Conservation (phyloP, 306 rosid species). For the Benincasa hispida region DNA sequence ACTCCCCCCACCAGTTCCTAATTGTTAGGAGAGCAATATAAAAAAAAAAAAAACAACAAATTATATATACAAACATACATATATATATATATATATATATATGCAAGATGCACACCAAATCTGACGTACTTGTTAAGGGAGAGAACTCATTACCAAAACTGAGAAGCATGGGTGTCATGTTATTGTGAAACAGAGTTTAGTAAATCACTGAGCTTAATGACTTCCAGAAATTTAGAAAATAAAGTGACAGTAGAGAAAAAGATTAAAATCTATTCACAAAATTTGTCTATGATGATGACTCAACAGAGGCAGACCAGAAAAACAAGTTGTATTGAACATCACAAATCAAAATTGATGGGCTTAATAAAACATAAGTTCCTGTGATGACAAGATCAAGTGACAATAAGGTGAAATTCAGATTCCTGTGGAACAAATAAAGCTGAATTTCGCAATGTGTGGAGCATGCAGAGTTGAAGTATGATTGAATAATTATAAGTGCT, state of each 20-base stretch:
- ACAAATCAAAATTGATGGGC: not conserved
- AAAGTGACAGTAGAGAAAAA: not conserved
- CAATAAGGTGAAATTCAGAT: not conserved
- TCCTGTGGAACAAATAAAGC: not conserved
- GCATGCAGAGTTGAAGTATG: not conserved
- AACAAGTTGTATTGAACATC: not conserved
- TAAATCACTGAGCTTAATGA: not conserved
- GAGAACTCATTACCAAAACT: not conserved
- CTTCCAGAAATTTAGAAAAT: not conserved
- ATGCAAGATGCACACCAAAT: not conserved
- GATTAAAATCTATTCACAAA: not conserved
- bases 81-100: not conserved
- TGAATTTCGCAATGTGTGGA: not conserved
- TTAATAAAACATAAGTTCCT: not conserved
- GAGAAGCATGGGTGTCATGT: not conserved
- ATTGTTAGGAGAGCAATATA: not conserved
- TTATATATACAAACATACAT: no score
- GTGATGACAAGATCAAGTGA: not conserved
- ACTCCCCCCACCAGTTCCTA: not conserved
- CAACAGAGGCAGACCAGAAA: not conserved
- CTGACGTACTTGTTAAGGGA: not conserved
- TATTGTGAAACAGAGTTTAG: not conserved
- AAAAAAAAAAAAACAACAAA: not conserved
- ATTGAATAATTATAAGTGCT: not conserved
- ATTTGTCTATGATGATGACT: not conserved